Evolutionary conservation across 306 rosid species (phyloP), one percentile per base, ranked within the genome.

Genomic region (Cicer yamashitae): DNA sequence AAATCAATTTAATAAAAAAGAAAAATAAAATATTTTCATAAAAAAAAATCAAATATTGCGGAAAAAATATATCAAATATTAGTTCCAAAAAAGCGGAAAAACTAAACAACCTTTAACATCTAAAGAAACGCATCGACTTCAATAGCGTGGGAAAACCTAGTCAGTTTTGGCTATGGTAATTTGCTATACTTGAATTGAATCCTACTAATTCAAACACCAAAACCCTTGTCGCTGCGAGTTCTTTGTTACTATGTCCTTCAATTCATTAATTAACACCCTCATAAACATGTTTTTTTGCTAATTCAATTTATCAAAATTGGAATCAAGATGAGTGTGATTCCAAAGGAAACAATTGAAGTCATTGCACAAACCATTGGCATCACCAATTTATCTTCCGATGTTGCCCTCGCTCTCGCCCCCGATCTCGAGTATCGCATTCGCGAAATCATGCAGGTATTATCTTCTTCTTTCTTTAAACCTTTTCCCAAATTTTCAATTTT

Each of bases 361-460:
- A 82, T 94, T 62, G 97, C 98, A 43, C 89, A 91, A 88, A 91
- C 87, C 88, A 82, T 94, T 69, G 98, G 94, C 47, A 86, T 90
- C 71, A 56, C 94, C 67, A 90, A 94, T 82, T 89, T 91, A 77
- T 78, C 96, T 56, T 73, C 93, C 17, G 96, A 94, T 72, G 97
- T 94, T 46, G 86, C 96, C 9, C 76, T 85, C 41, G 91, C 88
- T 74, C 88, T 94, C 46, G 90, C 94, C 70, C 97, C 96, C 8
- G 98, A 91, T 82, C 94, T 91, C 9, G 98, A 91, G 79, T 91
- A 91, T 81, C 91, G 97, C 5, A 87, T 94, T 67, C 96, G 93
- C 1, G 98, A 91, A 89, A 87, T 94, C 80, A 90, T 94, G 97
- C 97, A 91, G 97, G 98, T 92, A 64, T 39, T 38, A 25, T 8